These are phyloP conservation scores for Aspergillus bombycis DNA, from an alignment of 2,329 filamentous ascomycete species.

Conservation along the genomic window DNA sequence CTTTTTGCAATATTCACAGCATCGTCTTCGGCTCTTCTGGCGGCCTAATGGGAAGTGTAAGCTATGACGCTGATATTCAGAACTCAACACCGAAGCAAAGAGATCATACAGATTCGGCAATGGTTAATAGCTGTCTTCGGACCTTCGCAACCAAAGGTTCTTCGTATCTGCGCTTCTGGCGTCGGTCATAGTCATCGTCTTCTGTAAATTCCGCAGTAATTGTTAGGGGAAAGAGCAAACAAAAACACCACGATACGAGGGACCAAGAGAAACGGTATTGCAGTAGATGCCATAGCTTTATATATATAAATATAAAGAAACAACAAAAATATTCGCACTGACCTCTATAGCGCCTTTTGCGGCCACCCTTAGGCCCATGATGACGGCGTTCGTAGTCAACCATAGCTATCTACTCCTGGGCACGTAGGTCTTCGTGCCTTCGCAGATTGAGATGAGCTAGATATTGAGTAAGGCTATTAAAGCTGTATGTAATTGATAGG, in stretches of 20 bases:
- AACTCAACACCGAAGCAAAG: conserved; percentile 7
- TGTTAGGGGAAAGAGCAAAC: conserved; percentile 6
- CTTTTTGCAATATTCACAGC: conserved; percentile 73
- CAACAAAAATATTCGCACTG: conserved; percentile 14
- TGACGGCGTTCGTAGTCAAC: conserved; percentile 60
- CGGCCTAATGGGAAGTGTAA: conserved; percentile 48
- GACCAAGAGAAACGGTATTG: neutral
- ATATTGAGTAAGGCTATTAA: neutral
- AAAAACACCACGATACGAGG: neutral
- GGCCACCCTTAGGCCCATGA: conserved; percentile 55
- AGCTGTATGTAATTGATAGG: neutral
- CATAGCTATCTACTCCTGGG: conserved; percentile 39
- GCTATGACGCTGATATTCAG: conserved; percentile 3
- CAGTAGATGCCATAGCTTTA: neutral
- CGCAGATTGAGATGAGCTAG: neutral
- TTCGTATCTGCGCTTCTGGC: conserved; percentile 73
- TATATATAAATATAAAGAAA: too few relatives aligned
- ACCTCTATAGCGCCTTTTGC: conserved; percentile 84
- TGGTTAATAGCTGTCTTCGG: conserved; percentile 75
- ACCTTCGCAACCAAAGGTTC: conserved; percentile 72
- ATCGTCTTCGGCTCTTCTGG: conserved; percentile 78
- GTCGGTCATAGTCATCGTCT: conserved; percentile 75
- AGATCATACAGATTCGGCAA: conserved; percentile 70
- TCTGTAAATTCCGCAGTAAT: conserved; percentile 49
- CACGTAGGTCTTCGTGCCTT: neutral